Percentiles rank a stretch among this genome's conserved stretches.
phyloP scores from a whole-genome alignment of 768 basidiomycete genomes.

The Mycena epipterygia region DNA sequence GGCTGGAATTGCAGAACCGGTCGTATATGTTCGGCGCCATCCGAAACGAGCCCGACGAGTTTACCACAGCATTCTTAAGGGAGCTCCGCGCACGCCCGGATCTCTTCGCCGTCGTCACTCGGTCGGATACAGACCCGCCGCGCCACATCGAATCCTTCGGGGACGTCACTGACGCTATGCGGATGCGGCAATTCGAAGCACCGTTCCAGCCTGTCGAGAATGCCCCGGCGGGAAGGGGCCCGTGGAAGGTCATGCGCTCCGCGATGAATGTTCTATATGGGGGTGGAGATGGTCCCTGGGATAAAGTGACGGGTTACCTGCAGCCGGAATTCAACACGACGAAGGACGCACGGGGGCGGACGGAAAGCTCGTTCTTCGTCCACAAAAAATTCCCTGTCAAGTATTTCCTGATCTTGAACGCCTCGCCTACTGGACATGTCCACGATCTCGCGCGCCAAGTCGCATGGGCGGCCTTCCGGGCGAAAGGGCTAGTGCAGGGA shows the following conservation, averaged over 20 bases:
- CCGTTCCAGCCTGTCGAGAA: constrained; percentile 23
- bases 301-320: background rate
- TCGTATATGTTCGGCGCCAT: constrained; percentile 49
- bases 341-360: background rate
- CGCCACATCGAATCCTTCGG: constrained; percentile 43
- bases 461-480: constrained; percentile 48
- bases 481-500: constrained; percentile 42
- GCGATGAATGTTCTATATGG: constrained; percentile 42
- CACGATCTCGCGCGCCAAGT: constrained; percentile 36
- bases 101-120: constrained; percentile 46
- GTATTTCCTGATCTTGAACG: constrained; percentile 46
- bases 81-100: constrained; percentile 48
- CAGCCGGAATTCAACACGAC: background rate
- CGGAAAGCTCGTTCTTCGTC: constrained; percentile 42
- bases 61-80: constrained; percentile 42
- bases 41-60: constrained; percentile 42
- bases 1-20: constrained; percentile 41
- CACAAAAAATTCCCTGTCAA: constrained; percentile 48
- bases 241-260: constrained; percentile 34
- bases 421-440: constrained; percentile 31
- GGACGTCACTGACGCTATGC: constrained; percentile 32
- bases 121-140: constrained; percentile 44
- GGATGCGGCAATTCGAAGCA: constrained; percentile 38
- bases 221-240: background rate
- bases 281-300: background rate